These are phyloP conservation scores for Cyclotella atomus DNA, from an alignment of 108 stramenopile species.

Conservation along the genomic window DNA sequence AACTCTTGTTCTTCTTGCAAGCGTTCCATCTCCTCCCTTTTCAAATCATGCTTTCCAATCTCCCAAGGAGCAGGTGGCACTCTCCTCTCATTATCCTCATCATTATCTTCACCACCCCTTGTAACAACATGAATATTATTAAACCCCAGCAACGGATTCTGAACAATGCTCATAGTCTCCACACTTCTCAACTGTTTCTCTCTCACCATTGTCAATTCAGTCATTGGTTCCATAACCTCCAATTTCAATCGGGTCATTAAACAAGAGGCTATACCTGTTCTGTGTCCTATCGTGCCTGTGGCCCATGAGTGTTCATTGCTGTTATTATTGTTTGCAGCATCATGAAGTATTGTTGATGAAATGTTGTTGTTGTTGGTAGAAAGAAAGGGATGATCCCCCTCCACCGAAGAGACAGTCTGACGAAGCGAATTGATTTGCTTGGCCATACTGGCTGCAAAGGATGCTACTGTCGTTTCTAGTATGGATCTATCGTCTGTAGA, in stretches of 20 bases:
- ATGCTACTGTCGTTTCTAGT: slow-evolving; percentile 82
- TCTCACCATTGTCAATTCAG: slow-evolving; percentile 66
- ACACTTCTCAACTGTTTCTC: slow-evolving; percentile 18
- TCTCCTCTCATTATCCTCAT: neutral
- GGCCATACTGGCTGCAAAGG: slow-evolving; percentile 81
- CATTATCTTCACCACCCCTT: too few species aligned
- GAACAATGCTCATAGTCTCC: slow-evolving; percentile 32
- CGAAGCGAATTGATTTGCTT: slow-evolving; percentile 82
- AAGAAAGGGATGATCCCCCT: slow-evolving; percentile 35
- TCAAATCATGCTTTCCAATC: slow-evolving; percentile 35
- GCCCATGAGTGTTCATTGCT: slow-evolving; percentile 29
- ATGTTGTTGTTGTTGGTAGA: slow-evolving; percentile 2
- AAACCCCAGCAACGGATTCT: slow-evolving; percentile 45
- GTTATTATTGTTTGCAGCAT: too few species aligned
- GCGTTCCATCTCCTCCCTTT: slow-evolving; percentile 26
- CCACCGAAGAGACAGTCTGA: slow-evolving; percentile 51
- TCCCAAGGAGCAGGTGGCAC: slow-evolving; percentile 54
- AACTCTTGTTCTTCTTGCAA: slow-evolving; percentile 45
- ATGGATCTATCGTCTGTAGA: slow-evolving; percentile 72
- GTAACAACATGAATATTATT: too few species aligned
- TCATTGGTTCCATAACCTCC: slow-evolving; percentile 76
- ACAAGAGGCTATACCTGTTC: slow-evolving; percentile 75
- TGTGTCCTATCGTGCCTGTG: slow-evolving; percentile 54
- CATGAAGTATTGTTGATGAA: too few species aligned
- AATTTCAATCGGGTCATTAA: slow-evolving; percentile 64